A percentile compares a stretch with the other conserved stretches of the same genome.
Evolutionary conservation across 148 eudicot genomes (phyloP).

Genomic region (Hydrangea macrophylla): DNA sequence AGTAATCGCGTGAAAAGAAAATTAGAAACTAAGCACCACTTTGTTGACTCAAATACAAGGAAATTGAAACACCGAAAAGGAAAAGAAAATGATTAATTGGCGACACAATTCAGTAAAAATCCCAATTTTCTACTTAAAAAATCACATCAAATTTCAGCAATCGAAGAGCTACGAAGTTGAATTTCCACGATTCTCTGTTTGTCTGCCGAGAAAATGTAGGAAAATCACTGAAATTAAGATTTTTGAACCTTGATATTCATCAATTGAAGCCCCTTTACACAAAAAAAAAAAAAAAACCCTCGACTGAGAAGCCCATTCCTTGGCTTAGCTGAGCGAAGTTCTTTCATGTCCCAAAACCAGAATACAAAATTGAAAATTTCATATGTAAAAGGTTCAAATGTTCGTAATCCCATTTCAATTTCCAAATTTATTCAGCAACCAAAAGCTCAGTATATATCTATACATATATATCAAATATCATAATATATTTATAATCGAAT

Average conservation of each 20-base stretch:
- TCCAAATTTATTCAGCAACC: no score
- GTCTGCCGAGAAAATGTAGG: background rate
- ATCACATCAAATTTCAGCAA: background rate
- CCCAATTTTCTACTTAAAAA: no score
- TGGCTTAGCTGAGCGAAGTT: background rate
- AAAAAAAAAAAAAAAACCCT: background rate
- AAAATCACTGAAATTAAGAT: background rate
- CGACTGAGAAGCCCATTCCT: conserved; percentile 8
- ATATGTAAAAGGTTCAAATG: no score
- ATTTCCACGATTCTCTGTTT: background rate
- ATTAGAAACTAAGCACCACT: background rate
- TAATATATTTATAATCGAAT: background rate
- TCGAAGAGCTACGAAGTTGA: background rate
- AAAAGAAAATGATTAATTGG: background rate
- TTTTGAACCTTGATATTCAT: background rate
- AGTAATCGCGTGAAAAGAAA: background rate
- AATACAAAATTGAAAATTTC: no score
- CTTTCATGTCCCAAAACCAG: background rate
- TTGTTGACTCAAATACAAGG: background rate
- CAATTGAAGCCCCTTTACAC: background rate
- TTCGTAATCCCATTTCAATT: no score
- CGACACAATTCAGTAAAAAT: no score
- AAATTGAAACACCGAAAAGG: background rate
- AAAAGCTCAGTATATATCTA: no score
- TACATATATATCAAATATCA: background rate